Percentiles rank a stretch among this genome's conserved stretches.
Evolutionary conservation across 441 rosid species (phyloP).

Genomic region (Adansonia madagascariensis): DNA sequence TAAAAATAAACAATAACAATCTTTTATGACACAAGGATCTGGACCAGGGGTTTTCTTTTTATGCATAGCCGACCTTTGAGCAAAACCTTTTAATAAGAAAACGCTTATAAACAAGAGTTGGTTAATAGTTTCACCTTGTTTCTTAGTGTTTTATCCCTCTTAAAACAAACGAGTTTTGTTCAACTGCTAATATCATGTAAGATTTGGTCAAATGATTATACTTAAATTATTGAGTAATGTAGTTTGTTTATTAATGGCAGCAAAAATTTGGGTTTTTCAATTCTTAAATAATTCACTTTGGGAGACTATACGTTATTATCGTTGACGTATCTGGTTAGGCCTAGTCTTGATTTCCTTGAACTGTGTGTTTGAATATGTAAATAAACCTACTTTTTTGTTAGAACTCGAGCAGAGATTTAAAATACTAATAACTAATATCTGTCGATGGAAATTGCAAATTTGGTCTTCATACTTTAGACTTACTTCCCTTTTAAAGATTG

Average conservation of each 20-base stretch:
- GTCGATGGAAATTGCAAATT: constrained; percentile 18
- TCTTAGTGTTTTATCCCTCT: constrained; percentile 19
- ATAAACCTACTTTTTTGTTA: constrained; percentile 48
- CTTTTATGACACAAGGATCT: too few relatives aligned
- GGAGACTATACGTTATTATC: neutral
- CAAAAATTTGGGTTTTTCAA: too few relatives aligned
- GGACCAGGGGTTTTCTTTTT: neutral
- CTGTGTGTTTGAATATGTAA: constrained; percentile 35
- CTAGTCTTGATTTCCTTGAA: neutral
- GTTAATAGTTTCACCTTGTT: constrained; percentile 32
- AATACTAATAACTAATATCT: neutral
- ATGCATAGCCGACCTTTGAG: neutral
- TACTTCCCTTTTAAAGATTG: neutral
- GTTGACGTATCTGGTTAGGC: constrained; percentile 1
- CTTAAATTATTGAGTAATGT: neutral
- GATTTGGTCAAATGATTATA: constrained; percentile 42
- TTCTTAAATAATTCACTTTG: neutral
- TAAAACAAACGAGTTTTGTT: constrained; percentile 33
- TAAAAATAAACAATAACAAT: neutral
- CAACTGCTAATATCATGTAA: constrained; percentile 33
- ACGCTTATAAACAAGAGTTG: constrained; percentile 26
- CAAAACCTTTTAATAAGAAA: neutral
- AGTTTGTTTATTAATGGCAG: neutral
- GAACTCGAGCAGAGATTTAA: neutral
- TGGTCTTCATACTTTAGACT: constrained; percentile 13